Evolutionary conservation across 345 rosid genomes (phyloP).

Genomic region (Eucalyptus rudis): DNA sequence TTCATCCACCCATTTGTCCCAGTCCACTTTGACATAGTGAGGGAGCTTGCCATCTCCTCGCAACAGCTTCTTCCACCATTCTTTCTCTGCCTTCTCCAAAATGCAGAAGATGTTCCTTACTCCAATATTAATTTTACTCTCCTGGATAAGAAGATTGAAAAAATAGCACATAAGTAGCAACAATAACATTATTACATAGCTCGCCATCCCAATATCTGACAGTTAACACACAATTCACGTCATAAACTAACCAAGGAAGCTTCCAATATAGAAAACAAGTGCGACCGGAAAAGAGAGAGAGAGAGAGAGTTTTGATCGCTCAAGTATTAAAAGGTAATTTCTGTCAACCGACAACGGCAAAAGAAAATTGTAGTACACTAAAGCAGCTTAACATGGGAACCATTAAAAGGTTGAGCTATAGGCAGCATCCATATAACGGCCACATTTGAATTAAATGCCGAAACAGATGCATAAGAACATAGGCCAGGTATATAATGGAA

Average conservation of each 20-base stretch:
- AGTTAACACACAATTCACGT: neutral
- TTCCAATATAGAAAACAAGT: neutral
- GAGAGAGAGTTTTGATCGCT: neutral
- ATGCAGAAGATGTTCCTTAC: conserved; percentile 62
- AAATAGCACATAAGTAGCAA: neutral
- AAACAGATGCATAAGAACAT: neutral
- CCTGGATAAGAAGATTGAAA: conserved; percentile 12
- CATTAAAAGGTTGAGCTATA: neutral
- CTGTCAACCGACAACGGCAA: neutral
- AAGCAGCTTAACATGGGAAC: neutral
- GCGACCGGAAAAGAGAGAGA: neutral
- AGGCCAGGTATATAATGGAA: neutral
- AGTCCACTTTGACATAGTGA: conserved; percentile 74
- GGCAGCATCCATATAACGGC: neutral
- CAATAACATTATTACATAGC: neutral
- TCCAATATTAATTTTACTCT: conserved; percentile 63
- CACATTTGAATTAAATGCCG: neutral
- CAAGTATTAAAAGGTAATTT: neutral
- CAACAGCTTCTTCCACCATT: conserved; percentile 67
- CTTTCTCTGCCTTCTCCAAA: conserved; percentile 64
- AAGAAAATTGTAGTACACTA: neutral
- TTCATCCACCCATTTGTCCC: conserved; percentile 96
- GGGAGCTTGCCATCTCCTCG: conserved; percentile 56
- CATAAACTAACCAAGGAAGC: neutral
- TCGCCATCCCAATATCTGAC: neutral